Evolutionary conservation across 352 stramenopile genomes (phyloP).

Genomic region (Globisporangium iwayamae): DNA sequence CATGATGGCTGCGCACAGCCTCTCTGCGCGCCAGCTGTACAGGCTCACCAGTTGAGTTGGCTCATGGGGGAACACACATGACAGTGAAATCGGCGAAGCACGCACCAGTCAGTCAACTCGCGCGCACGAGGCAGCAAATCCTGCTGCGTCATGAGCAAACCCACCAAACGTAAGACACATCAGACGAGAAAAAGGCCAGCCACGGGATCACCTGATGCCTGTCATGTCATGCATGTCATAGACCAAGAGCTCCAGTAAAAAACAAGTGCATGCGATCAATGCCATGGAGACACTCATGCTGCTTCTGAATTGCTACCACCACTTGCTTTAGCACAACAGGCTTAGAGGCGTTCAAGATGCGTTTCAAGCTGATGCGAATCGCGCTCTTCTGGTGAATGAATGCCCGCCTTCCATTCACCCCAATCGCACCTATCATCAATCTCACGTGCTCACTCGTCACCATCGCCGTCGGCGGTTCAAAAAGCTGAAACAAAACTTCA

Average conservation of each 20-base stretch:
- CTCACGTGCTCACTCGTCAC: no score
- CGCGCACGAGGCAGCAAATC: neutral
- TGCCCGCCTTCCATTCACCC: no score
- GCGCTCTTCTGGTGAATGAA: no score
- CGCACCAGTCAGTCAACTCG: neutral
- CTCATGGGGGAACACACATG: neutral
- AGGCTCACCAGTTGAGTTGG: conserved; percentile 7
- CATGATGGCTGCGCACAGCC: conserved; percentile 4
- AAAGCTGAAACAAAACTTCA: conserved; percentile 2
- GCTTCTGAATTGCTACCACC: no score
- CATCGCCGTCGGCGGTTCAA: neutral
- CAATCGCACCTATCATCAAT: no score
- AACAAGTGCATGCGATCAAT: no score
- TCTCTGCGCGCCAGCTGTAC: conserved; percentile 1
- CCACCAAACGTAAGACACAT: neutral
- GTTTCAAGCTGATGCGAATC: no score
- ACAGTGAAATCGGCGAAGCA: neutral
- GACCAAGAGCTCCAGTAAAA: neutral
- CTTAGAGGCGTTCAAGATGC: no score
- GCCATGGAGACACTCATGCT: no score
- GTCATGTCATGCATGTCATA: neutral
- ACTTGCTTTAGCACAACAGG: no score
- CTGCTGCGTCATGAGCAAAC: neutral
- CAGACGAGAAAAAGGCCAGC: neutral
- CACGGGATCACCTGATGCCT: neutral